Conservation (phyloP, 2,329 filamentous ascomycete genomes). For the Thelonectria discophora region DNA sequence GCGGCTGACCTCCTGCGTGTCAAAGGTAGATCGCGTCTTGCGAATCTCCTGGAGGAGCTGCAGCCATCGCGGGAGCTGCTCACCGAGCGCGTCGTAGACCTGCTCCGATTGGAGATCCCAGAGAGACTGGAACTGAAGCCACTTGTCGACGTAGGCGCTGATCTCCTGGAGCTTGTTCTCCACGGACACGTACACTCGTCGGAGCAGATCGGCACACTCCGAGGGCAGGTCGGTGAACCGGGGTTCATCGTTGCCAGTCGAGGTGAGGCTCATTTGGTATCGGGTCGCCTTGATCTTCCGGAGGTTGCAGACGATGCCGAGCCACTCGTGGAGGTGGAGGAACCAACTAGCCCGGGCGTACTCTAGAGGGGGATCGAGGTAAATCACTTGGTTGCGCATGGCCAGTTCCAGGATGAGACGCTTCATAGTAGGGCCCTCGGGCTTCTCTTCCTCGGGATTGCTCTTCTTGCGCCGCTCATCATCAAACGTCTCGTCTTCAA, state of each 20-base stretch:
- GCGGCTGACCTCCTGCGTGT: conserved; percentile 92
- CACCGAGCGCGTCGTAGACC: conserved; percentile 90
- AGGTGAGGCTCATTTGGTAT: conserved; percentile 88
- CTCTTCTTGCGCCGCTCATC: conserved; percentile 63
- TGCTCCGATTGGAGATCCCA: conserved; percentile 98
- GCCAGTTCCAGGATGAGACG: conserved; percentile 89
- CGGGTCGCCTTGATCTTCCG: conserved; percentile 94
- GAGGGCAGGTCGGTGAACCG: conserved; percentile 87
- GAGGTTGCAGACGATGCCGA: conserved; percentile 90
- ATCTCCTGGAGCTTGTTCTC: conserved; percentile 85
- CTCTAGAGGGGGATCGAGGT: conserved; percentile 91
- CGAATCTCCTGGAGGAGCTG: conserved; percentile 97
- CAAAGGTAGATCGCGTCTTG: conserved; percentile 94
- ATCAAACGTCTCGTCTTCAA: conserved; percentile 69
- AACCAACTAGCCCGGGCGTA: conserved; percentile 95
- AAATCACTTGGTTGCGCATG: conserved; percentile 98
- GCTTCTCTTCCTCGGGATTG: conserved; percentile 56
- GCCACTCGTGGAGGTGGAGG: conserved; percentile 89
- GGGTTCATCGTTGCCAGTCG: conserved; percentile 68
- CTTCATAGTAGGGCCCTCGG: conserved; percentile 71
- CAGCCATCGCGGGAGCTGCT: conserved; percentile 91
- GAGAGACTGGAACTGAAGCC: conserved; percentile 97
- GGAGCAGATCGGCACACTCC: conserved; percentile 81
- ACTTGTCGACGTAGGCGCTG: conserved; percentile 90
- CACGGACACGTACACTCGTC: conserved; percentile 81